phyloP scores from a whole-genome alignment of 164 flowering plant genomes.

The Liriodendron chinense region DNA sequence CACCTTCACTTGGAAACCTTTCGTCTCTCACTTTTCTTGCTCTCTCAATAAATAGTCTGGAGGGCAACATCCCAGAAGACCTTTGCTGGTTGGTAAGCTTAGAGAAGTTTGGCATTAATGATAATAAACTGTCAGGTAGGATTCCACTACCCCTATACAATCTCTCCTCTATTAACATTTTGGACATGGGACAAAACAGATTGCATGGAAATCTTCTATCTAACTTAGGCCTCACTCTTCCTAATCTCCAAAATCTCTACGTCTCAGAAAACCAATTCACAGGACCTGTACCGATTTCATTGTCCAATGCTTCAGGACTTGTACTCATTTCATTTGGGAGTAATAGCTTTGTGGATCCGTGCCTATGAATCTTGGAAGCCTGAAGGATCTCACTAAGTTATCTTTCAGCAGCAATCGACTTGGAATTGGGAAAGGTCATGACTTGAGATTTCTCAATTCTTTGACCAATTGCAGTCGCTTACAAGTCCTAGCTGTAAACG shows the following conservation, averaged over 20 bases:
- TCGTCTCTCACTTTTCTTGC: background rate
- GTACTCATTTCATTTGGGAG: background rate
- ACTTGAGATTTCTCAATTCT: conserved; percentile 4
- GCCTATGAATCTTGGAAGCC: conserved; percentile 10
- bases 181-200: background rate
- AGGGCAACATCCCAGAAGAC: background rate
- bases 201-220: background rate
- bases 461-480: conserved; percentile 29
- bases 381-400: conserved; percentile 9
- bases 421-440: conserved; percentile 9
- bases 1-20: conserved; percentile 9
- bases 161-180: background rate
- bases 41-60: background rate
- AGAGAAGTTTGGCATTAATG: background rate
- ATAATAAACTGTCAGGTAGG: background rate
- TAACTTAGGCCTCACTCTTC: background rate
- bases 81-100: background rate
- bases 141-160: background rate
- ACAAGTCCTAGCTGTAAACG: conserved; percentile 6
- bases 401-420: conserved; percentile 14
- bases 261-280: conserved; percentile 15
- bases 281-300: conserved; percentile 27
- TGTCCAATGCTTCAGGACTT: conserved; percentile 30
- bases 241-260: background rate
- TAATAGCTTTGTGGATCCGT: conserved; percentile 22